phyloP scores from a whole-genome alignment of 305 asterid genomes.

The Nicotiana rustica region DNA sequence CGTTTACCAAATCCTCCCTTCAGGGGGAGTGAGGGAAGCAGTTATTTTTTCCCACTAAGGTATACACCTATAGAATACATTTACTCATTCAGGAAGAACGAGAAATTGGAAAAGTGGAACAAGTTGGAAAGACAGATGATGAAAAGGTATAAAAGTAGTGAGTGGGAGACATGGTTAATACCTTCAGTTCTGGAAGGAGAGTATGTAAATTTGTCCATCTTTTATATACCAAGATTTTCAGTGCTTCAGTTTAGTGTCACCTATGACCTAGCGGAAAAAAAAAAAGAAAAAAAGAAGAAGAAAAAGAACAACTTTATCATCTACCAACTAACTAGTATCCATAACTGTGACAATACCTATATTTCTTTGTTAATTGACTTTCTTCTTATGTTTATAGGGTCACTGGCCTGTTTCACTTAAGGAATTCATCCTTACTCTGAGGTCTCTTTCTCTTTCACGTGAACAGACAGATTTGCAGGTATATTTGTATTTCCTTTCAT shows the following conservation, averaged over 20 bases:
- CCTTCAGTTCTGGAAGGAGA: not conserved
- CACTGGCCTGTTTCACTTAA: constrained; percentile 89
- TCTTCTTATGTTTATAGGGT: constrained; percentile 56
- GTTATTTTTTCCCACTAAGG: not conserved
- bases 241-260: not conserved
- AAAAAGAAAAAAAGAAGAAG: not conserved
- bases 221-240: not conserved
- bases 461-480: constrained; percentile 75
- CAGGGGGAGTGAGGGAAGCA: not conserved
- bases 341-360: not conserved
- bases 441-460: constrained; percentile 76
- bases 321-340: not conserved
- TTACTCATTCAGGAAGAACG: not conserved
- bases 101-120: no score
- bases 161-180: not conserved
- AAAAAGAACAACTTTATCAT: not conserved
- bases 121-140: not conserved
- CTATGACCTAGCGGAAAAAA: not conserved
- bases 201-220: not conserved
- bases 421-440: constrained; percentile 59
- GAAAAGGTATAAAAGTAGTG: not conserved
- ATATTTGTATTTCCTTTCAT: constrained; percentile 34
- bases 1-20: not conserved
- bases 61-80: not conserved
- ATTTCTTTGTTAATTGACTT: not conserved